Percentiles rank a stretch among this genome's conserved stretches.
Evolutionary conservation across 2,329 filamentous ascomycete genomes (phyloP).

Genomic region (Thielaviopsis punctulata): DNA sequence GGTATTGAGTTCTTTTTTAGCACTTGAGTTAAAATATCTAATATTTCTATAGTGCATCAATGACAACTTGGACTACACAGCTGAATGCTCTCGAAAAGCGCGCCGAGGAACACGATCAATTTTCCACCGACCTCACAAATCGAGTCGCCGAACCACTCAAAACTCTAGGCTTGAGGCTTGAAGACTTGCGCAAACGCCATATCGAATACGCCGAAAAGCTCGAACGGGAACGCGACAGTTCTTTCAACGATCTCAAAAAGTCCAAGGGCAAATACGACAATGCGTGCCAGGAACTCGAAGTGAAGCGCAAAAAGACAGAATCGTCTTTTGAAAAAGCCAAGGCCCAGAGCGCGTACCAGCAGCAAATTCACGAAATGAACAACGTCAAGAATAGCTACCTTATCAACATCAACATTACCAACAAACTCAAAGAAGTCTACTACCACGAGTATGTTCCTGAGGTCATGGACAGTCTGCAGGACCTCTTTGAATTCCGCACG

Average conservation of each 20-base stretch:
- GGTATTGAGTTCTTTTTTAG: constrained; percentile 24
- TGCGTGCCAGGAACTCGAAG: constrained; percentile 87
- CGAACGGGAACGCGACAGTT: constrained; percentile 71
- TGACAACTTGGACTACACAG: constrained; percentile 94
- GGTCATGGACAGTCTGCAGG: constrained; percentile 80
- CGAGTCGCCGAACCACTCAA: constrained; percentile 81
- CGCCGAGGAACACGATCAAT: constrained; percentile 77
- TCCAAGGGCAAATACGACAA: constrained; percentile 85
- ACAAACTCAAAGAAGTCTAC: constrained; percentile 94
- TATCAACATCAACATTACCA: constrained; percentile 89
- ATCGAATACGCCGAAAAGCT: constrained; percentile 75
- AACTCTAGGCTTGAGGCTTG: constrained; percentile 54
- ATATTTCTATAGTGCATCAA: constrained; percentile 48
- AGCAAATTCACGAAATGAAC: constrained; percentile 88
- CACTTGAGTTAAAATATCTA: too few species aligned
- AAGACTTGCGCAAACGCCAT: constrained; percentile 85
- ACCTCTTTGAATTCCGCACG: constrained; percentile 79
- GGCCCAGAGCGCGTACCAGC: constrained; percentile 78
- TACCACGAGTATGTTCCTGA: constrained; percentile 95
- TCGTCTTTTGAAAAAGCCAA: constrained; percentile 88
- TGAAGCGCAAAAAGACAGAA: constrained; percentile 84
- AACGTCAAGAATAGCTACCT: constrained; percentile 98
- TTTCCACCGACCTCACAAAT: constrained; percentile 57
- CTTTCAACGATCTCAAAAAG: constrained; percentile 75
- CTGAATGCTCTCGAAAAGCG: constrained; percentile 76